Conservation (phyloP, 306 rosid species). For the Cucurbita pepo region DNA sequence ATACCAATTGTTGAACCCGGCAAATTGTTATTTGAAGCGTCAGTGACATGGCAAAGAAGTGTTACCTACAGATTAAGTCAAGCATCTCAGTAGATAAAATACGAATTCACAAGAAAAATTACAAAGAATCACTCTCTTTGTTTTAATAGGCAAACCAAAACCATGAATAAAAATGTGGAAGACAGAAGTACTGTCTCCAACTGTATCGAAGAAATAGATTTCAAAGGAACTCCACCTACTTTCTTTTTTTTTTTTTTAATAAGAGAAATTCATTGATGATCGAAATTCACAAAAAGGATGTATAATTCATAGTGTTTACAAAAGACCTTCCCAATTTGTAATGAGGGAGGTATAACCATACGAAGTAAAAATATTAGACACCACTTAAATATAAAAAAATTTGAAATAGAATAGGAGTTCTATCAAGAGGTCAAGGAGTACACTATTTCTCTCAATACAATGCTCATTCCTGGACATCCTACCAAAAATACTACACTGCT, state of each 20-base stretch:
- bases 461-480: neutral
- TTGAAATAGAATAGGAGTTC: neutral
- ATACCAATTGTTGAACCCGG: constrained; percentile 76
- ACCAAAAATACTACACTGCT: neutral
- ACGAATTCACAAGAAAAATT: neutral
- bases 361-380: too few species aligned
- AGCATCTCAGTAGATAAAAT: neutral
- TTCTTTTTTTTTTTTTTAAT: too few species aligned
- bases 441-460: neutral
- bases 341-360: too few species aligned
- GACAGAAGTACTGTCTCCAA: too few species aligned
- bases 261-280: too few species aligned
- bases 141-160: too few species aligned
- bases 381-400: neutral
- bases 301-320: too few species aligned
- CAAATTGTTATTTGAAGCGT: constrained; percentile 37
- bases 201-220: too few species aligned
- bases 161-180: too few species aligned
- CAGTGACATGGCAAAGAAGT: constrained; percentile 69
- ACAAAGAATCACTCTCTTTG: neutral
- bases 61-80: constrained; percentile 37
- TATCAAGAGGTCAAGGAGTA: neutral
- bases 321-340: too few species aligned
- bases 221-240: too few species aligned
- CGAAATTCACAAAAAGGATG: too few species aligned